A percentile compares a stretch with the other conserved stretches of the same genome.
phyloP scores from a whole-genome alignment of 345 rosid genomes.

The Acer campestre region DNA sequence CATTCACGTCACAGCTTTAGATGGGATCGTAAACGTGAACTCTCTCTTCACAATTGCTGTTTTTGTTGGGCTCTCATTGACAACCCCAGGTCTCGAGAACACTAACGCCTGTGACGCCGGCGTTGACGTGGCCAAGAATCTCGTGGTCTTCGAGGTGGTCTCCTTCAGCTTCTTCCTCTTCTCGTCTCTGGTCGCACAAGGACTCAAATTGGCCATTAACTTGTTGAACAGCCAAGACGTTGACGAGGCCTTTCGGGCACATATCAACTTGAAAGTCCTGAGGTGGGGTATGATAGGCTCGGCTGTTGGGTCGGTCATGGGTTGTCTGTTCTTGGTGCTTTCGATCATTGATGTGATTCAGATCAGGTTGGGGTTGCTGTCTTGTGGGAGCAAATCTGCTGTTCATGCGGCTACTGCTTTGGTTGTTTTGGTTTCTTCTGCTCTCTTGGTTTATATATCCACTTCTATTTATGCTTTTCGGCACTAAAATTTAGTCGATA shows the following conservation, averaged over 20 bases:
- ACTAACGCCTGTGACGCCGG: slow-evolving; percentile 66
- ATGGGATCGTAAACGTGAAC: slow-evolving; percentile 96
- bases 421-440: slow-evolving; percentile 72
- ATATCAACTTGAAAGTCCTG: slow-evolving; percentile 65
- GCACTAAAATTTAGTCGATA: slow-evolving; percentile 34
- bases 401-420: slow-evolving; percentile 61
- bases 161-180: slow-evolving; percentile 95
- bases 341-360: slow-evolving; percentile 87
- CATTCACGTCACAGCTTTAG: slow-evolving; percentile 92
- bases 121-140: slow-evolving; percentile 63
- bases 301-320: slow-evolving; percentile 91
- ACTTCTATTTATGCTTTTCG: slow-evolving; percentile 78
- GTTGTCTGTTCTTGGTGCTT: slow-evolving; percentile 81
- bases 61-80: slow-evolving; percentile 86
- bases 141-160: slow-evolving; percentile 84
- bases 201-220: slow-evolving; percentile 78
- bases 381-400: slow-evolving; percentile 77
- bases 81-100: slow-evolving; percentile 75
- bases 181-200: slow-evolving; percentile 89
- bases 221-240: slow-evolving; percentile 81
- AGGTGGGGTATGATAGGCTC: slow-evolving; percentile 88
- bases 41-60: slow-evolving; percentile 96
- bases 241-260: slow-evolving; percentile 82
- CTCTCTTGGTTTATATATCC: slow-evolving; percentile 73
- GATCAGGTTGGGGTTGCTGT: slow-evolving; percentile 80